phyloP scores from a whole-genome alignment of 352 stramenopile genomes.

The Paralagenidium karlingii region DNA sequence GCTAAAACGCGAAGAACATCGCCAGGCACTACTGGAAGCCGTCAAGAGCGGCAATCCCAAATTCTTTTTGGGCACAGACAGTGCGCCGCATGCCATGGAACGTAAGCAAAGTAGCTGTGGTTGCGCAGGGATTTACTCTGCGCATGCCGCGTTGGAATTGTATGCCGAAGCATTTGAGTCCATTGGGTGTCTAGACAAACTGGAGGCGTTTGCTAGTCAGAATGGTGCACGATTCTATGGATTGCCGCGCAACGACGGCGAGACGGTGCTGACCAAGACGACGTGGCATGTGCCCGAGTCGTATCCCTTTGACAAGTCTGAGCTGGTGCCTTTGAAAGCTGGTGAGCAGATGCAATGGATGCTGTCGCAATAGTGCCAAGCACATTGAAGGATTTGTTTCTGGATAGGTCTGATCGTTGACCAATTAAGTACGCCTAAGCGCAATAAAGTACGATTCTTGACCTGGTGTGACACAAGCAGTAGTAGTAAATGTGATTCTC shows the following conservation, averaged over 20 bases:
- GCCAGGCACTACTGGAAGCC: constrained; percentile 83
- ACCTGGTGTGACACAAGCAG: no score
- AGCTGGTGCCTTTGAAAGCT: constrained; percentile 88
- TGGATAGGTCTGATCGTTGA: no score
- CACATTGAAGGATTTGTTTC: no score
- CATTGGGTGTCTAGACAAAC: constrained; percentile 84
- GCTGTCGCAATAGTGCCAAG: no score
- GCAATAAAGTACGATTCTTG: no score
- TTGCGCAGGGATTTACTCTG: constrained; percentile 96
- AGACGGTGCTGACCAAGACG: constrained; percentile 80
- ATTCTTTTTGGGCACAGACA: constrained; percentile 99
- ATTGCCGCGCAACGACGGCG: constrained; percentile 82
- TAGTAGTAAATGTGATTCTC: no score
- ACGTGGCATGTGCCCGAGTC: constrained; percentile 84
- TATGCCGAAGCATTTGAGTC: constrained; percentile 97
- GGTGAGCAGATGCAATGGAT: constrained; percentile 90
- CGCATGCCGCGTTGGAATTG: constrained; percentile 92
- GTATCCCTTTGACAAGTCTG: constrained; percentile 84
- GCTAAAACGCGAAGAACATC: constrained; percentile 93
- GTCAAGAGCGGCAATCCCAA: constrained; percentile 88
- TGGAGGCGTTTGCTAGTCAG: constrained; percentile 92
- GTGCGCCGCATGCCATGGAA: constrained; percentile 87
- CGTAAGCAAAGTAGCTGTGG: constrained; percentile 88
- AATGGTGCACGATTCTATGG: constrained; percentile 96
- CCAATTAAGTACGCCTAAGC: no score